Base-by-base conservation (phyloP, 768 basidiomycete species). In the Leccinellum albellum region DNA sequence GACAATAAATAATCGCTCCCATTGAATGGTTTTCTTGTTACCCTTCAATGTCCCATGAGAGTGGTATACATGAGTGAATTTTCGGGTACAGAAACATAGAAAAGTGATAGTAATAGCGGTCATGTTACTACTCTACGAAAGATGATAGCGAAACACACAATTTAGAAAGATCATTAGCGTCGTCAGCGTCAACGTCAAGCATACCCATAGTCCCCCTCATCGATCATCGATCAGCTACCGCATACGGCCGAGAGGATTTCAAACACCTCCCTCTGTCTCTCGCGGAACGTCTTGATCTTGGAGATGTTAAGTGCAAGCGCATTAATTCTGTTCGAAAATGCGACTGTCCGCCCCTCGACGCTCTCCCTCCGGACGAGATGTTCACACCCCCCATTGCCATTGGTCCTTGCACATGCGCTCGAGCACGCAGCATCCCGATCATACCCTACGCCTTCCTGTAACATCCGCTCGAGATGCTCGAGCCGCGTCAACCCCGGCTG, bases 301-400 rank as follows among this genome's bases (percentile, higher is more conserved):
- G 86, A 89, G 80, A 94, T 82, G 1, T 76, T 79, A 60, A 94
- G 64, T 59, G 87, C 86, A 13, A 94, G 77, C 21, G 78, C 81
- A 69, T 91, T 93, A 51, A 94, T 82, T 55, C 88, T 71, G 68
- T 93, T 94, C 26, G 87, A 80, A 67, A 94, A 87, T 45, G 82
- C 76, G 55, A 90, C 82, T 8, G 86, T 84, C 12, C 81, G 73
- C 3, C 87, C 89, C 57, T 87, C 80, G 0, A 82, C 73, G 57
- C 84, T 89, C 66, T 78, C 69, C 58, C 74, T 74, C 56, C 72
- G 65, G 15, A 61, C 64, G 51, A 71, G 72, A 56, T 70, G 70
- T 46, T 66, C 70, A 35, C 56, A 54, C 20, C 40, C 40, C 5
- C 40, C 20, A 42, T 20, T n/a, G 1, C 40, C 20, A 7, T 49